Conservation (phyloP, 192 early-diverging fungal genomes). For the Kickxella alabastrina region DNA sequence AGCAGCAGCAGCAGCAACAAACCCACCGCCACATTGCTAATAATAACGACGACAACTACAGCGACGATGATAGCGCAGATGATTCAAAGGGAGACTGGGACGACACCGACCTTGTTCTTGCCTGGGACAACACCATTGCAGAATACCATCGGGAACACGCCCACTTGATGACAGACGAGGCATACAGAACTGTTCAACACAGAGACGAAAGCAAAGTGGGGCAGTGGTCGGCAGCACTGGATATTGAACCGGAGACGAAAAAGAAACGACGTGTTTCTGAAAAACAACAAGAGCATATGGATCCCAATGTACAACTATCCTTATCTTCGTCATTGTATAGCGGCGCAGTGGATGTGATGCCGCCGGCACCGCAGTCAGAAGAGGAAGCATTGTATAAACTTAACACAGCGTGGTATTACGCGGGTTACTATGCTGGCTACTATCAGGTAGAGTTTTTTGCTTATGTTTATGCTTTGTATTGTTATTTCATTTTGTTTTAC, state of each 20-base stretch:
- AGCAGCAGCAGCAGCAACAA: constrained; percentile 7
- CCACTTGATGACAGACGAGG: constrained; percentile 17
- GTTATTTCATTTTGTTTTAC: no score
- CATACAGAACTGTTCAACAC: constrained; percentile 17
- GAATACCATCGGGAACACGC: constrained; percentile 53
- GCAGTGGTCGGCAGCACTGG: constrained; percentile 11
- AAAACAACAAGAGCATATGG: no score
- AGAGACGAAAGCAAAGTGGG: constrained; percentile 22
- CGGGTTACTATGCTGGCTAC: constrained; percentile 70
- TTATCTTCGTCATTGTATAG: no score
- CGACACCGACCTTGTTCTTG: constrained; percentile 58
- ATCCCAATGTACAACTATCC: no score
- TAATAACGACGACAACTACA: neutral
- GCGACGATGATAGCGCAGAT: constrained; percentile 7
- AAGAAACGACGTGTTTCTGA: constrained; percentile 32
- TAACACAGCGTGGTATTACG: constrained; percentile 73
- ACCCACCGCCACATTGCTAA: no score
- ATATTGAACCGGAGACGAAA: constrained; percentile 3
- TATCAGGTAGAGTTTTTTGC: no score
- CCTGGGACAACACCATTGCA: constrained; percentile 60
- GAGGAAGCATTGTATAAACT: constrained; percentile 61
- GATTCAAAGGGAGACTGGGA: constrained; percentile 49
- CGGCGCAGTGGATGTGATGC: no score
- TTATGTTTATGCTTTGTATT: no score
- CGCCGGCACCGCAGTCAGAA: no score